Percentiles rank a stretch among this genome's conserved stretches.
These are phyloP conservation scores for Penicillium angulare DNA, from an alignment of 495 filamentous ascomycete species.

Conservation along the genomic window DNA sequence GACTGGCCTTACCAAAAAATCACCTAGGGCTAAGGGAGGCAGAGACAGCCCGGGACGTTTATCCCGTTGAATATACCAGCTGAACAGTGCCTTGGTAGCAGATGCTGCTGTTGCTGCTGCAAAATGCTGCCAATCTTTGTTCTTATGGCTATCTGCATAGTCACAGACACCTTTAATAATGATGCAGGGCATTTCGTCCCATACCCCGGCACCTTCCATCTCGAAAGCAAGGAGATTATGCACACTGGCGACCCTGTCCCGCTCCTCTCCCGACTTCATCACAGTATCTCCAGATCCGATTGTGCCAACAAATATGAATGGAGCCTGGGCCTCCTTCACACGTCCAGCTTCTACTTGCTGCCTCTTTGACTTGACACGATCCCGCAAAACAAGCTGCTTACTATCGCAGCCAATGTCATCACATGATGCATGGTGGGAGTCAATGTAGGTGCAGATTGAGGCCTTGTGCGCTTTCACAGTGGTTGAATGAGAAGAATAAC, in stretches of 20 bases:
- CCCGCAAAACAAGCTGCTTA: no score
- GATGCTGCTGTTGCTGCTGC: background rate
- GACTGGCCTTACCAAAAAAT: no score
- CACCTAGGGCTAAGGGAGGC: no score
- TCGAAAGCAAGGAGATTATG: constrained; percentile 38
- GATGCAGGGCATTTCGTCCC: constrained; percentile 6
- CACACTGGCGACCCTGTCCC: constrained; percentile 17
- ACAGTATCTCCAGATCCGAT: constrained; percentile 26
- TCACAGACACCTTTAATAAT: constrained; percentile 9
- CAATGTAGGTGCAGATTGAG: no score
- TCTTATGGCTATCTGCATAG: constrained; percentile 14
- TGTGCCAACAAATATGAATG: background rate
- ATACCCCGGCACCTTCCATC: constrained; percentile 30
- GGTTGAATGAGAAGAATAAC: no score
- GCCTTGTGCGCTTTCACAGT: no score
- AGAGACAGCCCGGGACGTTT: no score
- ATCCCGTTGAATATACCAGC: no score
- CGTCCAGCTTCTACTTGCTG: background rate
- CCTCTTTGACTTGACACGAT: no score
- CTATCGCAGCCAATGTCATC: no score
- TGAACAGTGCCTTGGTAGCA: background rate
- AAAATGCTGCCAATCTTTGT: constrained; percentile 6
- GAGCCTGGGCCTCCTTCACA: background rate
- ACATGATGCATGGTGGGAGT: no score
- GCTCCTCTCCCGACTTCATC: constrained; percentile 27